Evolutionary conservation across 2,329 filamentous ascomycete species (phyloP), one percentile per base, ranked within the genome.

Genomic region (Clarireedia sp.): DNA sequence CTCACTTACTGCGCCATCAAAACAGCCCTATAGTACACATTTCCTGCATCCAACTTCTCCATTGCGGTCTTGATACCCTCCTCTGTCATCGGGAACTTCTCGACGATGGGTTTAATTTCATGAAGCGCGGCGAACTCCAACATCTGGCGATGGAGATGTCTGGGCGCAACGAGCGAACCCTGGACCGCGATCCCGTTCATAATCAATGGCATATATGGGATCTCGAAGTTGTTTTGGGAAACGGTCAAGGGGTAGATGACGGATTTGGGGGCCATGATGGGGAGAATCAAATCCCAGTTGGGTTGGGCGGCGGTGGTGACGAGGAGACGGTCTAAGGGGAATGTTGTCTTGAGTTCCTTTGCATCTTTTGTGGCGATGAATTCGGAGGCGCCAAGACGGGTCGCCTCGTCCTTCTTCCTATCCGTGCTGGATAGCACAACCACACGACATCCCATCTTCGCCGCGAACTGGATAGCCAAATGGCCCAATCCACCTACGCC

Each of bases 191-290:
- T 54, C 12, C 57, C 58, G 3, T 46, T 45, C 1, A 51, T n/a
- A 9, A 65, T 44, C 10, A 66, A 50, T 10, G 44, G 45, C 58
- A 62, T 62, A n/a, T 61, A 59, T 21, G 62, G 63, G 9, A 65
- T 56, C 29, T 55, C 55, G 10, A 67, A 52, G 24, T 63, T 58
- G n/a, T 54, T 44, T 0, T 51, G 52, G 1, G 85, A 83, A 1
- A 79, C 77, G 16, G 83, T 84, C 43, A 89, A 75, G 67, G 86
- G 82, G 56, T 85, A 77, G 60, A 86, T 81, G 7, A 72, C 74
- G 2, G 83, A 83, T 48, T 79, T 75, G 1, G 61, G 57, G 16
- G 56, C 58, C 37, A 63, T 37, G 23, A 63, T 57, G 4, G 55
- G 41, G 4, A 47, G 10, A 37, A 57, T 59, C 5, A 53, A 47